phyloP scores from a whole-genome alignment of 805 yeast species.

The Myxozyma sirexii region DNA sequence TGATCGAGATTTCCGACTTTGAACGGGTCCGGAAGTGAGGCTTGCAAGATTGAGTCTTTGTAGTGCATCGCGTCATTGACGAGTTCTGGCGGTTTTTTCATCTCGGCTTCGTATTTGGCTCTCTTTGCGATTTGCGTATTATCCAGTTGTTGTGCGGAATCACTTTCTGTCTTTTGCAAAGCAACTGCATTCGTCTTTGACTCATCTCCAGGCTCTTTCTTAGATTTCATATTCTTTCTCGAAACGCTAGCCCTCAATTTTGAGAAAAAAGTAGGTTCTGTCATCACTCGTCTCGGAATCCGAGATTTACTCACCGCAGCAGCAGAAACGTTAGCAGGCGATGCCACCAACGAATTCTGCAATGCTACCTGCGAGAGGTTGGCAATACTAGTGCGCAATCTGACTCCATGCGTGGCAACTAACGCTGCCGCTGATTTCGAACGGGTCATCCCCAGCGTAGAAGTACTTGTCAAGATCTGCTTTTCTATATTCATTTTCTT shows the following conservation, averaged over 20 bases:
- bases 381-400: neutral
- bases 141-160: too few species aligned
- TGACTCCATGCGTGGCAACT: neutral
- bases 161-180: too few species aligned
- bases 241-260: neutral
- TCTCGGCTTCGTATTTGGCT: too few species aligned
- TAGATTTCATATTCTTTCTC: neutral
- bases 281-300: neutral
- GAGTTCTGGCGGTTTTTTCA: too few species aligned
- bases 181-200: neutral
- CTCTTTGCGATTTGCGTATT: too few species aligned
- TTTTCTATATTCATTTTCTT: neutral
- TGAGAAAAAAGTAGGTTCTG: neutral
- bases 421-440: neutral
- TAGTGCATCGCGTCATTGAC: too few species aligned
- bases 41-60: too few species aligned
- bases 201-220: neutral
- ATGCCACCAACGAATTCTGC: neutral
- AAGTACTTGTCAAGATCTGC: neutral
- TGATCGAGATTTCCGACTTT: neutral
- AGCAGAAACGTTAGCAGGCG: neutral
- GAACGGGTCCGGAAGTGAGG: neutral
- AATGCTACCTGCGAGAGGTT: neutral
- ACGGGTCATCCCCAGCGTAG: neutral
- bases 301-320: neutral